Percentiles rank a stretch among this genome's conserved stretches.
Evolutionary conservation across 1,139 yeast species (phyloP).

Genomic region (Yamadazyma membranifaciens): DNA sequence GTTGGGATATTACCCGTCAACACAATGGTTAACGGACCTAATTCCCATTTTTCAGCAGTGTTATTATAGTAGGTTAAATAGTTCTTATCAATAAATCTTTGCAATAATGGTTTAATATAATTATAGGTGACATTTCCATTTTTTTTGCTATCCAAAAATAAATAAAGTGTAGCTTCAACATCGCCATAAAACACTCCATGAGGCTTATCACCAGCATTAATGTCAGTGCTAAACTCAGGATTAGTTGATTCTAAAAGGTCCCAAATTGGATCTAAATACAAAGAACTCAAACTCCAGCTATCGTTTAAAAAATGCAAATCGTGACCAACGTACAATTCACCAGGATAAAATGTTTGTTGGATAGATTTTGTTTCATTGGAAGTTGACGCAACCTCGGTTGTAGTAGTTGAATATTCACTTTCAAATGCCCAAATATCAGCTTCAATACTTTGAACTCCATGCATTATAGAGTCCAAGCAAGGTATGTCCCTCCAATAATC

Average conservation of each 20-base stretch:
- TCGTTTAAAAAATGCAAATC: constrained; percentile 45
- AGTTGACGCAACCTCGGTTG: constrained; percentile 22
- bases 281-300: constrained; percentile 41
- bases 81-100: constrained; percentile 32
- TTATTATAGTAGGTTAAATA: constrained; percentile 35
- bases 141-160: constrained; percentile 43
- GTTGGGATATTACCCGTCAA: constrained; percentile 43
- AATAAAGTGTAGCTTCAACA: constrained; percentile 37
- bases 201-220: constrained; percentile 15
- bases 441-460: constrained; percentile 64
- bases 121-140: constrained; percentile 32
- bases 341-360: constrained; percentile 24
- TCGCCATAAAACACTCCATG: constrained; percentile 37
- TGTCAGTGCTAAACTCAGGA: constrained; percentile 18
- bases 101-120: constrained; percentile 27
- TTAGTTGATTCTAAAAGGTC: constrained; percentile 48
- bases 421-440: constrained; percentile 66
- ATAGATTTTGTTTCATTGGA: constrained; percentile 16
- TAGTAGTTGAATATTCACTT: constrained; percentile 21
- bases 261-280: constrained; percentile 56
- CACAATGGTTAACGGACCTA: constrained; percentile 40
- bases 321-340: constrained; percentile 64
- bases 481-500: constrained; percentile 72
- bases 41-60: constrained; percentile 20
- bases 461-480: constrained; percentile 55